A percentile compares a stretch with the other conserved stretches of the same genome.
Evolutionary conservation across 441 rosid genomes (phyloP).

Genomic region (Populus hybrid): DNA sequence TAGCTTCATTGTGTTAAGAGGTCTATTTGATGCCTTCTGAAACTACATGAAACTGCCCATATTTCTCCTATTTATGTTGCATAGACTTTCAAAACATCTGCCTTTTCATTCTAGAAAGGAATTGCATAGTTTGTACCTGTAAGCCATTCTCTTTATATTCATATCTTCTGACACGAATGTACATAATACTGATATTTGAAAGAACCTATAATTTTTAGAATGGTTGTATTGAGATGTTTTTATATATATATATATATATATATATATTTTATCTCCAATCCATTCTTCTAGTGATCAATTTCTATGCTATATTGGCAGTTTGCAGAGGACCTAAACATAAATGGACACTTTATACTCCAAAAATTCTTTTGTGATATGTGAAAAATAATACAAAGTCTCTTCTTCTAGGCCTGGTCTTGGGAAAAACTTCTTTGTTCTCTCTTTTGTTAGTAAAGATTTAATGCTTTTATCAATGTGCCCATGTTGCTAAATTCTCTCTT

Average conservation of each 20-base stretch:
- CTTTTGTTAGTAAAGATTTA: slow-evolving; percentile 3
- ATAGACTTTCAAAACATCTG: background rate
- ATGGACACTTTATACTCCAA: background rate
- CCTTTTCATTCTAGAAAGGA: background rate
- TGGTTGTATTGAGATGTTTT: background rate
- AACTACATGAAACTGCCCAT: too few species aligned
- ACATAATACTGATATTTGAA: too few species aligned
- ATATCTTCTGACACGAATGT: background rate
- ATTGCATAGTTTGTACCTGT: background rate
- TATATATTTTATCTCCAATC: background rate
- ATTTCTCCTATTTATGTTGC: background rate
- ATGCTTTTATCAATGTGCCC: slow-evolving; percentile 12
- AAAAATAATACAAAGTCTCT: slow-evolving; percentile 1
- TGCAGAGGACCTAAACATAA: background rate
- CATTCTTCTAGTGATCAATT: background rate
- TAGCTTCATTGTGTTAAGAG: too few species aligned
- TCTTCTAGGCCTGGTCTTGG: background rate
- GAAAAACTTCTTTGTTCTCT: slow-evolving; percentile 6
- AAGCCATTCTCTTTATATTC: background rate
- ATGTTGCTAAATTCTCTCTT: slow-evolving; percentile 17
- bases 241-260: background rate
- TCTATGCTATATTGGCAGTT: background rate
- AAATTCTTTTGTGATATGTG: background rate
- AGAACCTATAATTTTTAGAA: too few species aligned
- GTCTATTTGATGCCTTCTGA: too few species aligned